A percentile compares a stretch with the other conserved stretches of the same genome.
phyloP scores from a whole-genome alignment of 495 filamentous ascomycete genomes.

The Filosporella fistucella region DNA sequence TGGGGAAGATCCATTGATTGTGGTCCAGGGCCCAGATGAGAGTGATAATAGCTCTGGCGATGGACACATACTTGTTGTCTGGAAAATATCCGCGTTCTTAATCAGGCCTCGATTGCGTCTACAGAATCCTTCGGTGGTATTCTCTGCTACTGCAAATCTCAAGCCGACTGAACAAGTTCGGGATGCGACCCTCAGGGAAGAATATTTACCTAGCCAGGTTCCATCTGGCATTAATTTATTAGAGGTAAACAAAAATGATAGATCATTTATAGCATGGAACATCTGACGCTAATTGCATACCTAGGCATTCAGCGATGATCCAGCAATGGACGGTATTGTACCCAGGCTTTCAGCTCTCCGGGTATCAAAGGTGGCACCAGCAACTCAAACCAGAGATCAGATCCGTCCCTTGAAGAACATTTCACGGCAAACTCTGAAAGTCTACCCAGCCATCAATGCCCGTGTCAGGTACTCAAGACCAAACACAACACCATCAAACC shows the following conservation, averaged over 20 bases:
- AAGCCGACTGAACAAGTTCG: conserved; percentile 50
- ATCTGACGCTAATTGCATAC: not conserved
- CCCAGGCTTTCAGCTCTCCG: conserved; percentile 77
- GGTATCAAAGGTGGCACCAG: conserved; percentile 71
- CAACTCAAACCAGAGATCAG: conserved; percentile 52
- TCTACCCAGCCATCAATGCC: conserved; percentile 79
- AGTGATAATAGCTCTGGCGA: conserved; percentile 22
- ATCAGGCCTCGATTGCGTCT: conserved; percentile 73
- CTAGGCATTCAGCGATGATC: conserved; percentile 61
- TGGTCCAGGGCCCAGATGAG: conserved; percentile 50
- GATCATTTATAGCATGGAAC: not conserved
- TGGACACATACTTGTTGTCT: conserved; percentile 64
- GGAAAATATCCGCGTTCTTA: conserved; percentile 75
- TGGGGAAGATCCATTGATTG: conserved; percentile 55
- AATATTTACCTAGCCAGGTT: conserved; percentile 72
- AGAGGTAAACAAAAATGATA: conserved; percentile 32
- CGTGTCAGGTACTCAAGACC: conserved; percentile 75
- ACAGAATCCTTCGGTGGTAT: conserved; percentile 71
- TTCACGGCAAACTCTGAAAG: conserved; percentile 59
- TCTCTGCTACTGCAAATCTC: conserved; percentile 67
- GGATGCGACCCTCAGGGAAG: conserved; percentile 47
- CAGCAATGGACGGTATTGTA: conserved; percentile 55
- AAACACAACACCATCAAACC: conserved; percentile 56
- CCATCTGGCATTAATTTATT: conserved; percentile 79
- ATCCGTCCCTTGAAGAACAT: conserved; percentile 60